phyloP scores from a whole-genome alignment of 176 grass and related monocot genomes.

The Pontederia paniculata region DNA sequence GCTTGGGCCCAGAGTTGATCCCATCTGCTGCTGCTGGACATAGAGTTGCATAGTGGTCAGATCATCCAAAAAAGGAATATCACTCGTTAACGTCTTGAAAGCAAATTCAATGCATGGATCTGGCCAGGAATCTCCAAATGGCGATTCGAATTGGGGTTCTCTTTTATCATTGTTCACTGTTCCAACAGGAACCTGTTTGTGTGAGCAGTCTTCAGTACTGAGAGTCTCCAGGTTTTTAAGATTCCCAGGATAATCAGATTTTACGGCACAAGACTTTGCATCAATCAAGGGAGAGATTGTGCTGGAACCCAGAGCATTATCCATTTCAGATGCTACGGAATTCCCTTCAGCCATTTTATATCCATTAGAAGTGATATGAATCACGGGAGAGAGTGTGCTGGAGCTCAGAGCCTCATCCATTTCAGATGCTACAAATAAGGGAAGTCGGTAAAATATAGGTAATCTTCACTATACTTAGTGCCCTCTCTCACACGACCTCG shows the following conservation, averaged over 20 bases:
- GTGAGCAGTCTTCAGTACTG: too few relatives aligned
- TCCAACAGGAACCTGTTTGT: neutral
- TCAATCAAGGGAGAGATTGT: neutral
- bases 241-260: neutral
- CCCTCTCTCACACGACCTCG: too few relatives aligned
- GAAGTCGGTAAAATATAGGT: too few relatives aligned
- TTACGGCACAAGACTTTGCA: neutral
- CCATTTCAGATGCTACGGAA: neutral
- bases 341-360: slow-evolving; percentile 1
- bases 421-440: too few relatives aligned
- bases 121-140: slow-evolving; percentile 47
- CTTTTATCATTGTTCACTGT: slow-evolving; percentile 14
- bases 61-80: slow-evolving; percentile 42
- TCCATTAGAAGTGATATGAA: too few relatives aligned
- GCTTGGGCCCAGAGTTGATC: neutral
- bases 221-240: neutral
- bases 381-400: neutral
- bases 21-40: slow-evolving; percentile 23
- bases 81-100: slow-evolving; percentile 56
- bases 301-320: neutral
- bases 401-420: neutral
- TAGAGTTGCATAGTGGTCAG: slow-evolving; percentile 12
- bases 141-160: slow-evolving; percentile 17
- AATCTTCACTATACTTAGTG: too few relatives aligned
- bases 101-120: slow-evolving; percentile 68